Base-by-base conservation (phyloP, 805 yeast genomes). In the Wickerhamia fluorescens region DNA sequence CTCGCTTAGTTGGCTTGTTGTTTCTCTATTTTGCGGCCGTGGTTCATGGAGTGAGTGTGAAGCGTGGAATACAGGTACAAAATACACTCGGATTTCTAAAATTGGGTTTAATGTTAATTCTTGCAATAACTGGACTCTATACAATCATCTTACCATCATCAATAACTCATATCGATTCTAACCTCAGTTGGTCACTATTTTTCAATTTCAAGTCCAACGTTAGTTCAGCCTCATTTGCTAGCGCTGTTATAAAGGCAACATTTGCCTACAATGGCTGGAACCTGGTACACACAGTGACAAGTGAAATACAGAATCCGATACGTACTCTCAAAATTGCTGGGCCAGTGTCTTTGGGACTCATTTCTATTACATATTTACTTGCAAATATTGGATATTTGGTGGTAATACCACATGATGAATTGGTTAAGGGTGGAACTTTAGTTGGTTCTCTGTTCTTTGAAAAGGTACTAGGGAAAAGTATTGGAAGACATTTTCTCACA, bases 181-280 rank as follows among this genome's bases (percentile, higher is more conserved):
- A 68, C 30, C 46, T 71, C 19, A 41, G 48, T 30, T 36, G 53
- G 48, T 44, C 42, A 6, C 36, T 44, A 2, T 56, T 68, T 29
- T 56, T 53, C 28, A 35, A 40, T 1, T 47, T 57, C 17, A 56
- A 58, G 31, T 54, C 54, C 1, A 20, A 43, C 1, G 56, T 68
- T 1, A 51, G 68, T 1, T 23, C 62, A 2, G 55, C 79, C 0
- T 61, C 71, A 2, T 52, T 75, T 33, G 68, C 79, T 0, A 53
- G 71, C 26, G 78, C 79, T 0, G 61, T 75, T 15, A 62, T 75
- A 14, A 72, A 71, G 40, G 75, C 79, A 2, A 61, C 71, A 33
- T 77, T 73, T 54, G 70, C 78, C 4, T 73, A 66, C 37, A 62
- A 71, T 4, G 85, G 85, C 3, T 77, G 83, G 82, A 72, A 67